Evolutionary conservation across 2,329 filamentous ascomycete genomes (phyloP).

Genomic region (Alternaria sp.): DNA sequence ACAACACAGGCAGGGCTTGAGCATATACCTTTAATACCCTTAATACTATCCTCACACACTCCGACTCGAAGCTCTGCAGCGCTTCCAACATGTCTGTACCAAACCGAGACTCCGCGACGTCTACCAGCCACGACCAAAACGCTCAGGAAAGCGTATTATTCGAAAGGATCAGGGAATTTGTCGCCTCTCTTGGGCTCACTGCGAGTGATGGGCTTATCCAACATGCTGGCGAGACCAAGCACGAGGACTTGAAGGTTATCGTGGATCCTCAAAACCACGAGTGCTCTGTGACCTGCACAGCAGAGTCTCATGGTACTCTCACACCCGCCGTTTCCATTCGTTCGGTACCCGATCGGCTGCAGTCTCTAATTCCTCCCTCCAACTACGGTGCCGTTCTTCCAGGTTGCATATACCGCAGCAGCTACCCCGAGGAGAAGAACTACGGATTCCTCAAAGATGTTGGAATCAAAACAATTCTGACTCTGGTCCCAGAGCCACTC

Average conservation of each 20-base stretch:
- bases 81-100: constrained; percentile 23
- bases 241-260: constrained; percentile 42
- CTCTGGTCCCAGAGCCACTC: constrained; percentile 60
- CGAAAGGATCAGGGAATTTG: constrained; percentile 32
- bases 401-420: constrained; percentile 80
- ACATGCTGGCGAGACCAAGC: constrained; percentile 39
- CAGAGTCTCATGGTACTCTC: constrained; percentile 23
- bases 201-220: constrained; percentile 34
- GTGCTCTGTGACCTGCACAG: constrained; percentile 22
- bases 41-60: background rate
- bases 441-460: constrained; percentile 74
- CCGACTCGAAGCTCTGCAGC: background rate
- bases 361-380: constrained; percentile 59
- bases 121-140: constrained; percentile 12
- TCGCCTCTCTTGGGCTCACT: constrained; percentile 33
- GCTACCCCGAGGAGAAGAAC: constrained; percentile 77
- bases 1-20: constrained; percentile 1
- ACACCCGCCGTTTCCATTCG: constrained; percentile 30
- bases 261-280: constrained; percentile 29
- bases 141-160: constrained; percentile 24
- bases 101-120: constrained; percentile 11
- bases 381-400: constrained; percentile 82
- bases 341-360: constrained; percentile 45
- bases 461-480: constrained; percentile 80
- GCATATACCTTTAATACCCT: constrained; percentile 4